Base-by-base conservation (phyloP, 2,329 filamentous ascomycete species). In the Beauveria sp. region DNA sequence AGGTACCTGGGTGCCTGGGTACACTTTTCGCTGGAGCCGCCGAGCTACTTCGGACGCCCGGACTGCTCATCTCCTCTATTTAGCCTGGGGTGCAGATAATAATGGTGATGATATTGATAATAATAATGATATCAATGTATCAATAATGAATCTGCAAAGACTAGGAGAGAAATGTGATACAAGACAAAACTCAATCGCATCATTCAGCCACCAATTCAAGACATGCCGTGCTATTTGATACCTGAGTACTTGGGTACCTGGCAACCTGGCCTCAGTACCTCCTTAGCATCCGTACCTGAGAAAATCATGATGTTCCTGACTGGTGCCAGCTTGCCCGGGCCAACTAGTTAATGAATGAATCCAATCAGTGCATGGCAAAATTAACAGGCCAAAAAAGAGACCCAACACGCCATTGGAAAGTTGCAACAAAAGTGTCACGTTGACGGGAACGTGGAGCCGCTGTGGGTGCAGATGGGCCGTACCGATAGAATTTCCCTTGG, bases 401-500 rank as follows among this genome's bases (percentile, higher is more conserved):
- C 49, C n/a, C n/a, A 45, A 46, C 24, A 22, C 24, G 26, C 26
- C 54, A 48, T 42, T 28, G 24, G 28, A 16, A 34, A 28, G 18
- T 20, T 10, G 38, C 20, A 48, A 46, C 12, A 49, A 40, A 40
- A 40, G n/a, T 22, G 34, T 49, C 54, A 49, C 45, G 34, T 50
- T 58, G 45, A n/a, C 34, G 55, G 55, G 46, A 38, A 52, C 57
- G 48, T 60, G 57, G 57, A 60, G 57, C 57, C 57, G 57, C 57
- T 45, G 57, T 38, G 48, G 57, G 34, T 45, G 57, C 48, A 43
- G 34, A 60, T 52, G 57, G 57, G 22, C 57, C 57, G 57, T 60
- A 45, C 57, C 57, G 57, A 60, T 60, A 26, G n/a, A 57, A 48
- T 16, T 45, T 20, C n/a, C 42, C 24, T 50, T 10, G 24, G 14